phyloP scores from a whole-genome alignment of 352 stramenopile genomes.

The Thraustochytrium sp. region DNA sequence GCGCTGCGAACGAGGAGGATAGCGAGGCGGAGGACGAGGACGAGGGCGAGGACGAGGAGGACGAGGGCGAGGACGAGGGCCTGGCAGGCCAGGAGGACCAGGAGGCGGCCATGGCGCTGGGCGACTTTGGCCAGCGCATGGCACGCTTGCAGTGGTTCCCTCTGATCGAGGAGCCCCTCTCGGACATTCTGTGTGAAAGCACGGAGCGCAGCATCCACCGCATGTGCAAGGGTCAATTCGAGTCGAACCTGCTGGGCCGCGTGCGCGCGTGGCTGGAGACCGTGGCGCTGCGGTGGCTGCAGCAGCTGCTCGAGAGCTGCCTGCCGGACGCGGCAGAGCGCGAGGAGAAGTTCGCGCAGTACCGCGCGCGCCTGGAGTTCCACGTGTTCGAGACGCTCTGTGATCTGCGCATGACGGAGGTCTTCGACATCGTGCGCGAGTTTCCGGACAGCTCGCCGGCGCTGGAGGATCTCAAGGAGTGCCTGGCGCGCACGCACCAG shows the following conservation, averaged over 20 bases:
- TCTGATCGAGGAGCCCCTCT: constrained; percentile 24
- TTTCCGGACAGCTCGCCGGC: constrained; percentile 83
- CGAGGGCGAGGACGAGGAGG: not conserved
- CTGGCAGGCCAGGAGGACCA: not conserved
- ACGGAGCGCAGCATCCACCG: not conserved
- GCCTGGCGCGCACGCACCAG: constrained; percentile 74
- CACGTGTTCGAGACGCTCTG: constrained; percentile 42
- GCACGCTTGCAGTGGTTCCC: not conserved
- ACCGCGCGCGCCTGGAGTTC: not conserved
- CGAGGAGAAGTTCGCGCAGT: constrained; percentile 39
- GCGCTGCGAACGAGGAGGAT: not conserved
- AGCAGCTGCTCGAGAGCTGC: not conserved
- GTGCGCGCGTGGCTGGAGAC: constrained; percentile 1
- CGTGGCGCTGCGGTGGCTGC: not conserved
- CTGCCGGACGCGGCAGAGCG: not conserved
- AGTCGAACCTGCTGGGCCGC: not conserved
- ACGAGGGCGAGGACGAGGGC: not conserved
- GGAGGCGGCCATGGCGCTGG: not conserved
- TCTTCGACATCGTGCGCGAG: constrained; percentile 95
- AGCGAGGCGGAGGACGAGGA: not conserved
- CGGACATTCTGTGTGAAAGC: not conserved
- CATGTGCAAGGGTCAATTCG: constrained; percentile 28
- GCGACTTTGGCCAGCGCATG: not conserved
- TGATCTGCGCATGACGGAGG: constrained; percentile 71
- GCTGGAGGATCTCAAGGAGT: constrained; percentile 61